Evolutionary conservation across 2,329 filamentous ascomycete genomes (phyloP), one percentile per base, ranked within the genome.

Genomic region (Xylaria sp.): DNA sequence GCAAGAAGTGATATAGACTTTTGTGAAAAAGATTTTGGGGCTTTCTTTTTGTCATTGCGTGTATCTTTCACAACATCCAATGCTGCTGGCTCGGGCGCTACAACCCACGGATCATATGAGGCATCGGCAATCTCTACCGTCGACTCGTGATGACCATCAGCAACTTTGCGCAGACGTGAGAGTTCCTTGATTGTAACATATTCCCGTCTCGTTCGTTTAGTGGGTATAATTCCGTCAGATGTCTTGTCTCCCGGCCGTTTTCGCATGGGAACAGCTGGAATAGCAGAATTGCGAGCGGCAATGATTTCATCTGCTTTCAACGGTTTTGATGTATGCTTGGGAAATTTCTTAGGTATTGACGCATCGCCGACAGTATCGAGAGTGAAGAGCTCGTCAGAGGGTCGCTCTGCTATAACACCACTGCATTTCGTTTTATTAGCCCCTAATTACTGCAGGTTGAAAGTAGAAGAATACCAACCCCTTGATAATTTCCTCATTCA

Each of bases 241-340:
- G 91, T 89, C 76, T 89, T 91, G 58, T 89, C 86, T 65, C 87
- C 88, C 9, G 88, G 78, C 60, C 95, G 90, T 83, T 98, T 99
- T 75, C 91, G 90, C 71, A 88, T 86, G 27, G 92, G 87, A 6
- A 99, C 88, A 13, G 92, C 91, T 3, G 93, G 92, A 9, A 98
- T 87, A 13, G 90, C 90, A 42, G 94, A 98, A 53, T 71, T 68
- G 70, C 96, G 91, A 76, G 91, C 87, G 35, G 92, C 90, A 74
- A 99, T 90, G 72, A 99, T 98, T 78, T 98, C 93, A 78, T 99
- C 95, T 71, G 91, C 90, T 81, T 93, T 97, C 73, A 99, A 88
- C 5, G 87, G 86, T 83, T 97, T 98, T 78, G 90, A 88, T 72
- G 84, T 83, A 78, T 91, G 92, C 70, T 88, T 85, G 75, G 89